Conservation (phyloP, 805 yeast species). For the Osmozyma mogii region DNA sequence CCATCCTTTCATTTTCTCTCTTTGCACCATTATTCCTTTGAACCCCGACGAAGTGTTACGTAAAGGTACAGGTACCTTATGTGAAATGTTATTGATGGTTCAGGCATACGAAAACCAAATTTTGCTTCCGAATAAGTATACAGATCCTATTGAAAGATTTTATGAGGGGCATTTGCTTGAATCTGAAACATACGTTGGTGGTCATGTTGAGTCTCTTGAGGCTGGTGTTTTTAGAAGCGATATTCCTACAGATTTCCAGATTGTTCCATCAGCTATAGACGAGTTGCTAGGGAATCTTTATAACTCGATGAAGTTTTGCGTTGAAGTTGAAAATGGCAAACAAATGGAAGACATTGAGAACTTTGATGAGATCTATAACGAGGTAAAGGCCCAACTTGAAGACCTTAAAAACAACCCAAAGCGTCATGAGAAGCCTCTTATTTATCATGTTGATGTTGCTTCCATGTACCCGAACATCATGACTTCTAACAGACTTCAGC, state of each 20-base stretch:
- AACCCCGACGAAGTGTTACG: constrained; percentile 94
- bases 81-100: constrained; percentile 96
- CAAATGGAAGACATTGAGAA: constrained; percentile 72
- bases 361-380: constrained; percentile 62
- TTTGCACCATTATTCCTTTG: constrained; percentile 90
- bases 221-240: constrained; percentile 97
- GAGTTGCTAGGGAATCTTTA: constrained; percentile 68
- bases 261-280: constrained; percentile 79
- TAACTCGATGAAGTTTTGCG: constrained; percentile 70
- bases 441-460: constrained; percentile 97
- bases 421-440: constrained; percentile 72
- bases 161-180: constrained; percentile 91
- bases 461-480: constrained; percentile 99
- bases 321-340: constrained; percentile 72
- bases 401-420: constrained; percentile 55
- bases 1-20: constrained; percentile 92
- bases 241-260: constrained; percentile 60
- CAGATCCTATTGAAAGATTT: constrained; percentile 90
- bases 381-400: constrained; percentile 46
- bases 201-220: constrained; percentile 95
- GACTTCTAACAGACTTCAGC: constrained; percentile 95
- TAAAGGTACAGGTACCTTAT: constrained; percentile 96
- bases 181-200: constrained; percentile 97
- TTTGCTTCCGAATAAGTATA: constrained; percentile 85
- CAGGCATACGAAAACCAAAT: constrained; percentile 81